A percentile compares a stretch with the other conserved stretches of the same genome.
Conservation (phyloP, 2,329 filamentous ascomycete species). For the Fusarium transvaalense region DNA sequence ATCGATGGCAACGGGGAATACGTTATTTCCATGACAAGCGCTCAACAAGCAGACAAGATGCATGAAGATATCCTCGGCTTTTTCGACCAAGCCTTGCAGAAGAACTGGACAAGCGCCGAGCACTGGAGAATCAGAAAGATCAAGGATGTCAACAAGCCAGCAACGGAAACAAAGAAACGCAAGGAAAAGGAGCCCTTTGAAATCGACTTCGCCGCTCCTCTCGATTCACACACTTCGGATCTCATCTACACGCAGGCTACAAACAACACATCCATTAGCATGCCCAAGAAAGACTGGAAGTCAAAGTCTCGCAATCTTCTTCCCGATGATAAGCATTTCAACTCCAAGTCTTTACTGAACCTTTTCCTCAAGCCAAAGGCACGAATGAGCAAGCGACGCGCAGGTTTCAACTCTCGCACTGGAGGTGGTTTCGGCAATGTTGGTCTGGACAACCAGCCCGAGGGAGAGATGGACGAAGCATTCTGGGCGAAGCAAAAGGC, state of each 20-base stretch:
- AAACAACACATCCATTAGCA: constrained; percentile 82
- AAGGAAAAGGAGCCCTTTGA: constrained; percentile 98
- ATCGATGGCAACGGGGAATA: constrained; percentile 75
- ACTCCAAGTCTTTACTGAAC: constrained; percentile 87
- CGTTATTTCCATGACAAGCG: constrained; percentile 80
- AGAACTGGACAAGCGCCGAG: constrained; percentile 98
- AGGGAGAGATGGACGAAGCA: constrained; percentile 90
- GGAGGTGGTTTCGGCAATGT: constrained; percentile 58
- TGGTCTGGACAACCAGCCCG: constrained; percentile 65
- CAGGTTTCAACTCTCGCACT: constrained; percentile 60
- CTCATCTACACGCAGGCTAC: constrained; percentile 84
- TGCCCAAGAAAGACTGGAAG: constrained; percentile 96
- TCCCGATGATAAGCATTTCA: constrained; percentile 98
- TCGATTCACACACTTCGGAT: constrained; percentile 78
- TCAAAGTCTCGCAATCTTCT: constrained; percentile 93
- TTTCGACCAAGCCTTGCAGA: constrained; percentile 95
- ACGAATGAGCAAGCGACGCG: constrained; percentile 76
- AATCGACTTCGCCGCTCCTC: constrained; percentile 86
- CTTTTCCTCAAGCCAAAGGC: constrained; percentile 97
- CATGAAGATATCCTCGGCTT: constrained; percentile 98
- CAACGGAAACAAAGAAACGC: constrained; percentile 71
- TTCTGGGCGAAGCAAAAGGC: constrained; percentile 88
- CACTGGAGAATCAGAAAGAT: constrained; percentile 98
- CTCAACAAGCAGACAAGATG: constrained; percentile 72
- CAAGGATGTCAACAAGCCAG: constrained; percentile 78